Evolutionary conservation across 306 rosid genomes (phyloP), one percentile per base, ranked within the genome.

Genomic region (Pterocarpus macrocarpus): DNA sequence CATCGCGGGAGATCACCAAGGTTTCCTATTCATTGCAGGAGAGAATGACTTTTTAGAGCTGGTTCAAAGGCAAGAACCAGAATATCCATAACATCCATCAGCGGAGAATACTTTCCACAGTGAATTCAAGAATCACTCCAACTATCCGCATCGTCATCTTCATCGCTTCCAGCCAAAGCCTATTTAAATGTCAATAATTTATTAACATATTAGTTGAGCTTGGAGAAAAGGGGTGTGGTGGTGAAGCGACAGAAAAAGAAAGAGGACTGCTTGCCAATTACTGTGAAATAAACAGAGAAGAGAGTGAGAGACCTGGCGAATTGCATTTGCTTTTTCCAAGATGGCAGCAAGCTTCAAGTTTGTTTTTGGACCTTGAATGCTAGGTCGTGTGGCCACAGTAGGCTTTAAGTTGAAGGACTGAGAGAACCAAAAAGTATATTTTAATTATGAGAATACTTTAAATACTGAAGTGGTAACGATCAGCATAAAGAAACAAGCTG

Each of bases 341-440:
- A 96, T 94, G 68, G 99, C 97, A 56, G 97, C 94, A 47, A 96
- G 92, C 85, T 86, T 94, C 92, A 94, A 87, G 84, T 94, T 90
- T 74, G 97, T 92, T 75, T 80, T 90, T 7, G 96, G 98, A 87
- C 94, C 99, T 69, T 85, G 97, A 77, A 90, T 59, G 77, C 87
- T 92, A 83, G 97, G 94, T 77, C 99, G 87, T 50, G 94, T 85
- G 17, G 67, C 75, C 16, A 50, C 73, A 36, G 98, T 90, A 34
- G 98, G 98, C 89, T 91, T 96, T 91, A 96, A 86, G 90, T 86
- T 94, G 91, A 96, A 96, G 76, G 99, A 96, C 99, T 96, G 90
- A 64, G 61, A 64, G 34, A 72, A 78, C 55, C 78, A 78, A 50
- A 63, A 53, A 16, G 45, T 36, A 65, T n/a, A 22, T 44, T 55